phyloP scores from a whole-genome alignment of 805 yeast species.

The Torulaspora delbrueckii region DNA sequence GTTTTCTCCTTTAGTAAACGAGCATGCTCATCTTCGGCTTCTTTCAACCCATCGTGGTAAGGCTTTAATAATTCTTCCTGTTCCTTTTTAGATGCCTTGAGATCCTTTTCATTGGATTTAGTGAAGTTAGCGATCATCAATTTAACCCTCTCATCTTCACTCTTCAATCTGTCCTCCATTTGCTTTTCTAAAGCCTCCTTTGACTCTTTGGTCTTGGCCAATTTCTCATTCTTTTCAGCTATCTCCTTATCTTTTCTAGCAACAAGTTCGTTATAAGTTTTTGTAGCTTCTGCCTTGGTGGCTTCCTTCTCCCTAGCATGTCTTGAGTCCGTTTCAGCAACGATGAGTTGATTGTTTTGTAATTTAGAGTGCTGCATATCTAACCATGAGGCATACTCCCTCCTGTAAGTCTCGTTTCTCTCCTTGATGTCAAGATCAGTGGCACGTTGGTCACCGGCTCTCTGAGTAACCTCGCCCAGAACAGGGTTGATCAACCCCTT shows the following conservation, averaged over 20 bases:
- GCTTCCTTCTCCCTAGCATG: slow-evolving; percentile 47
- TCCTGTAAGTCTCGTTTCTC: slow-evolving; percentile 36
- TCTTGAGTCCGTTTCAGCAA: slow-evolving; percentile 41
- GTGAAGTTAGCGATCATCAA: slow-evolving; percentile 29
- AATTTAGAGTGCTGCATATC: slow-evolving; percentile 36
- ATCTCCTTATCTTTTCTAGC: slow-evolving; percentile 37
- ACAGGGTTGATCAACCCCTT: slow-evolving; percentile 77
- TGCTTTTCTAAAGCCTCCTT: slow-evolving; percentile 39
- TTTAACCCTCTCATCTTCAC: slow-evolving; percentile 19
- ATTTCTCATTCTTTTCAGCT: slow-evolving; percentile 37
- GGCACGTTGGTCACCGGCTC: slow-evolving; percentile 65
- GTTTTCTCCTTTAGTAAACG: slow-evolving; percentile 36
- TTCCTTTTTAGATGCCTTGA: slow-evolving; percentile 29
- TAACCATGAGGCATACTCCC: slow-evolving; percentile 41
- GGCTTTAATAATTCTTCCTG: slow-evolving; percentile 39
- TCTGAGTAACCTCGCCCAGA: slow-evolving; percentile 60
- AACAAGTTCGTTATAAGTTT: slow-evolving; percentile 31
- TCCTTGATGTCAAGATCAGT: slow-evolving; percentile 44
- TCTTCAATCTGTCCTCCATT: slow-evolving; percentile 36
- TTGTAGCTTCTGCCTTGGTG: slow-evolving; percentile 39
- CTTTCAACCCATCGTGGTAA: slow-evolving; percentile 40
- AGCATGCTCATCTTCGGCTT: slow-evolving; percentile 37
- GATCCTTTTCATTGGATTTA: slow-evolving; percentile 28
- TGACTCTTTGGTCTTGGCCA: slow-evolving; percentile 36
- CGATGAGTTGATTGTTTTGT: slow-evolving; percentile 39